phyloP scores from a whole-genome alignment of 2,329 filamentous ascomycete genomes.

The Apiospora koreana region DNA sequence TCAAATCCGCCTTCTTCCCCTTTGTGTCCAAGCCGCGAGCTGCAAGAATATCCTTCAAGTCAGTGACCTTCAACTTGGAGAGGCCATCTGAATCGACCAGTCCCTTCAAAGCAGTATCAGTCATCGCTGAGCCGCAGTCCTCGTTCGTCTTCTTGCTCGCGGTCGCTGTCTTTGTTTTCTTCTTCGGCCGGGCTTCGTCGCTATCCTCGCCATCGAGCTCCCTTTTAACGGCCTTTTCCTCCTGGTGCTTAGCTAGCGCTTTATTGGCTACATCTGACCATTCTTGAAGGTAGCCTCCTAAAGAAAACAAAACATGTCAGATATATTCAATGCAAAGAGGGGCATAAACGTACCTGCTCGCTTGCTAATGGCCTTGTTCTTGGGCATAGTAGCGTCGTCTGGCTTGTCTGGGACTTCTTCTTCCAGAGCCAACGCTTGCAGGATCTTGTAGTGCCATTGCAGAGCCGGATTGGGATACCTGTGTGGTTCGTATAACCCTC shows the following conservation, averaged over 20 bases:
- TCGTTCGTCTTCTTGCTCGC: slow-evolving; percentile 31
- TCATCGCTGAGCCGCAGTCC: slow-evolving; percentile 33
- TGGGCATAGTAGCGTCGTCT: slow-evolving; percentile 80
- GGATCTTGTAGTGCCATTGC: slow-evolving; percentile 96
- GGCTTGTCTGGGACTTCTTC: slow-evolving; percentile 80
- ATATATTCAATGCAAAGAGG: not conserved
- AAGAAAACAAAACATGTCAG: not conserved
- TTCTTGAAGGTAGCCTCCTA: slow-evolving; percentile 73
- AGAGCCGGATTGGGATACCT: slow-evolving; percentile 91
- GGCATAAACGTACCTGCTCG: slow-evolving; percentile 49
- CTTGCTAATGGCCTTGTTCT: slow-evolving; percentile 86
- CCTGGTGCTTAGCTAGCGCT: slow-evolving; percentile 43
- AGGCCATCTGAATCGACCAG: slow-evolving; percentile 48
- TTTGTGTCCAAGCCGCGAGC: slow-evolving; percentile 48
- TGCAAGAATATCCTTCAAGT: slow-evolving; percentile 51
- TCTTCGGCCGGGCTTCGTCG: slow-evolving; percentile 41
- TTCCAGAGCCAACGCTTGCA: slow-evolving; percentile 88
- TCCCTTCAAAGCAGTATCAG: slow-evolving; percentile 47
- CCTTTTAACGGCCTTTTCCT: slow-evolving; percentile 50
- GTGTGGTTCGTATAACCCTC: slow-evolving; percentile 74
- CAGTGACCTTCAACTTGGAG: slow-evolving; percentile 55
- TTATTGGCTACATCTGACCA: slow-evolving; percentile 72
- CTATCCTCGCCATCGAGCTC: slow-evolving; percentile 47
- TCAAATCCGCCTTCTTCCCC: slow-evolving; percentile 55
- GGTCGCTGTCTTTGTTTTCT: slow-evolving; percentile 44